A percentile compares a stretch with the other conserved stretches of the same genome.
These are phyloP conservation scores for Sinapis alba DNA, from an alignment of 441 rosid species.

Conservation along the genomic window DNA sequence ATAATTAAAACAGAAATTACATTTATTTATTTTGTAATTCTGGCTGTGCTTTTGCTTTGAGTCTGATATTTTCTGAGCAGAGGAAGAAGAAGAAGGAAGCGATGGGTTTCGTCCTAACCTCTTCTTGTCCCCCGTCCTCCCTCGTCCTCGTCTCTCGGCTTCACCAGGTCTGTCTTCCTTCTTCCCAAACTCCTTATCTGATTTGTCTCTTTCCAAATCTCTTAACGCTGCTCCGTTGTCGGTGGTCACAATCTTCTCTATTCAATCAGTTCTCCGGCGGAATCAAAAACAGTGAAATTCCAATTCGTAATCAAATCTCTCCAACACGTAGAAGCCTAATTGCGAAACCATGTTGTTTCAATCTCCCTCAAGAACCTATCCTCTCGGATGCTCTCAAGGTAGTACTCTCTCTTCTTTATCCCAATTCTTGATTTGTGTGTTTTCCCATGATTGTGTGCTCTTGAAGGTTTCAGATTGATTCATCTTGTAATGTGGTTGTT, in stretches of 20 bases:
- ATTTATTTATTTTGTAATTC: too few species aligned
- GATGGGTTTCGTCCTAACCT: conserved; percentile 30
- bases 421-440: neutral
- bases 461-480: neutral
- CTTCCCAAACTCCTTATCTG: neutral
- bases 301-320: neutral
- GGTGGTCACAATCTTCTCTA: neutral
- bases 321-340: conserved; percentile 29
- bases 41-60: neutral
- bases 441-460: conserved; percentile 5
- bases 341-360: conserved; percentile 33
- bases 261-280: conserved; percentile 27
- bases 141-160: conserved; percentile 19
- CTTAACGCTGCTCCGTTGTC: neutral
- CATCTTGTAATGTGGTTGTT: neutral
- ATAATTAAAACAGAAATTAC: too few species aligned
- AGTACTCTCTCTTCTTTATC: neutral
- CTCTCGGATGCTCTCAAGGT: conserved; percentile 43
- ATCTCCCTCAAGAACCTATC: conserved; percentile 43
- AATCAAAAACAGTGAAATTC: conserved; percentile 1
- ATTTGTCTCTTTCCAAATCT: neutral
- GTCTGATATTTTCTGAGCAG: conserved; percentile 7
- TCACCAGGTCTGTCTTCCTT: conserved; percentile 12
- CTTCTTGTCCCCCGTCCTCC: conserved; percentile 12
- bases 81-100: conserved; percentile 11